Percentiles rank a stretch among this genome's conserved stretches.
These are phyloP conservation scores for Rhodotorula sphaerocarpa DNA, from an alignment of 768 basidiomycete genomes.

Conservation along the genomic window DNA sequence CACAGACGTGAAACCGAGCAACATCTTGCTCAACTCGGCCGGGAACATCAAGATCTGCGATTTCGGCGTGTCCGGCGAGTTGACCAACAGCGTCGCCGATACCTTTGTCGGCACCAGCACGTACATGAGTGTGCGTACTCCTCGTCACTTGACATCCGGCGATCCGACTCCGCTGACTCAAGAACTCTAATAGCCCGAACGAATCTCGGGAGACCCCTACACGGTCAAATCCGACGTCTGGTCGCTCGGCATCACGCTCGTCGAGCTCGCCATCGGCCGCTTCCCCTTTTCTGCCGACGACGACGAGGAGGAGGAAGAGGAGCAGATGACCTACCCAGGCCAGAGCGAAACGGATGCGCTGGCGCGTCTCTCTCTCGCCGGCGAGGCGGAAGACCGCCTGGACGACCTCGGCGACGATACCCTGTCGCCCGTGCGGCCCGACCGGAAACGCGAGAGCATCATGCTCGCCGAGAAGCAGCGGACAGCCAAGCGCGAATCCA, in stretches of 20 bases:
- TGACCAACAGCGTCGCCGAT: slow-evolving; percentile 97
- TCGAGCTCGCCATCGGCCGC: slow-evolving; percentile 90
- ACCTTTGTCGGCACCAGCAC: slow-evolving; percentile 98
- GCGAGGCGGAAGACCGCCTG: slow-evolving; percentile 37
- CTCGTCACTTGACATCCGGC: too few species aligned
- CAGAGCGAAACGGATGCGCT: slow-evolving; percentile 40
- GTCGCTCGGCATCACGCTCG: slow-evolving; percentile 93
- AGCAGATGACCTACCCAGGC: slow-evolving; percentile 53
- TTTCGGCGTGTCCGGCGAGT: slow-evolving; percentile 96
- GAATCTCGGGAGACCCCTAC: slow-evolving; percentile 96
- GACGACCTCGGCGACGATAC: slow-evolving; percentile 50
- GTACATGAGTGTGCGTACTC: slow-evolving; percentile 82
- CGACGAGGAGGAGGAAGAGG: slow-evolving; percentile 40
- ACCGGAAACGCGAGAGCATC: slow-evolving; percentile 26
- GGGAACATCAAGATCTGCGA: slow-evolving; percentile 99
- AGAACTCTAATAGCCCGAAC: slow-evolving; percentile 64
- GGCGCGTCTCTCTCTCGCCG: slow-evolving; percentile 43
- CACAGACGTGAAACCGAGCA: slow-evolving; percentile 98
- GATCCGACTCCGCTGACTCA: not conserved
- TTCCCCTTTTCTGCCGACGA: slow-evolving; percentile 72
- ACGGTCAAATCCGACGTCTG: slow-evolving; percentile 99
- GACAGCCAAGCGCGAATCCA: slow-evolving; percentile 18
- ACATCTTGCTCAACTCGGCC: slow-evolving; percentile 85
- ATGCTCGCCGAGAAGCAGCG: slow-evolving; percentile 29
- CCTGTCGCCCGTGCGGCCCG: slow-evolving; percentile 31